phyloP scores from a whole-genome alignment of 225 moss, liverwort and hornwort species.

The Rhytidiadelphus loreus region DNA sequence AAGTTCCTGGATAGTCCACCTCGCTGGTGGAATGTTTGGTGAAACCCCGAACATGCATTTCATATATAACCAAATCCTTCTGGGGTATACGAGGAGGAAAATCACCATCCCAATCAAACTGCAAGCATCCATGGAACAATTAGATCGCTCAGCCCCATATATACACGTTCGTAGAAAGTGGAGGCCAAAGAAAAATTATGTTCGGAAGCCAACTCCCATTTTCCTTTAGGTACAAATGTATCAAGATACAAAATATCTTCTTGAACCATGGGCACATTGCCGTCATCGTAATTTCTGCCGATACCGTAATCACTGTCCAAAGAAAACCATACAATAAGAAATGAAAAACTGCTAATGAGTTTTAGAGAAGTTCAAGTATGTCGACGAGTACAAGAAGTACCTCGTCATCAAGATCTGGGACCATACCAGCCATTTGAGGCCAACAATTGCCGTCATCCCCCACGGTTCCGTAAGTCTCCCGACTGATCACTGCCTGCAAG shows the following conservation, averaged over 20 bases:
- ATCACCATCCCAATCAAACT: conserved; percentile 97
- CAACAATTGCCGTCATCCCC: conserved; percentile 74
- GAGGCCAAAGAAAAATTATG: neutral
- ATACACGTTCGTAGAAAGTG: neutral
- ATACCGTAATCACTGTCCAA: neutral
- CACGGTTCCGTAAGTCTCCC: conserved; percentile 61
- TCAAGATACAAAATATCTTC: neutral
- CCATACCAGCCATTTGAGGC: conserved; percentile 99
- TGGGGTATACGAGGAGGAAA: conserved; percentile 60
- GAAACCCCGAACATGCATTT: conserved; percentile 83
- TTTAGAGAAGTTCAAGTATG: neutral
- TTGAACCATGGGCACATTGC: neutral
- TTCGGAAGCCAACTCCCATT: neutral
- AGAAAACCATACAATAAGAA: neutral
- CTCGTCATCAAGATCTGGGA: conserved; percentile 74
- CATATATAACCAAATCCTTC: conserved; percentile 70
- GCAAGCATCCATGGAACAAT: conserved; percentile 9
- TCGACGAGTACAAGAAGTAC: conserved; percentile 45
- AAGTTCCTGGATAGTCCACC: conserved; percentile 72
- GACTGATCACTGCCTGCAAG: conserved; percentile 82
- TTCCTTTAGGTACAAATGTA: neutral
- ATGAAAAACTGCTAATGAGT: neutral
- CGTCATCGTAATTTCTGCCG: neutral
- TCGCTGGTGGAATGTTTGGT: conserved; percentile 64
- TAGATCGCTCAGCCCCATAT: neutral